Evolutionary conservation across 495 filamentous ascomycete species (phyloP).

Genomic region (Penicillium macrosclerotiorum): DNA sequence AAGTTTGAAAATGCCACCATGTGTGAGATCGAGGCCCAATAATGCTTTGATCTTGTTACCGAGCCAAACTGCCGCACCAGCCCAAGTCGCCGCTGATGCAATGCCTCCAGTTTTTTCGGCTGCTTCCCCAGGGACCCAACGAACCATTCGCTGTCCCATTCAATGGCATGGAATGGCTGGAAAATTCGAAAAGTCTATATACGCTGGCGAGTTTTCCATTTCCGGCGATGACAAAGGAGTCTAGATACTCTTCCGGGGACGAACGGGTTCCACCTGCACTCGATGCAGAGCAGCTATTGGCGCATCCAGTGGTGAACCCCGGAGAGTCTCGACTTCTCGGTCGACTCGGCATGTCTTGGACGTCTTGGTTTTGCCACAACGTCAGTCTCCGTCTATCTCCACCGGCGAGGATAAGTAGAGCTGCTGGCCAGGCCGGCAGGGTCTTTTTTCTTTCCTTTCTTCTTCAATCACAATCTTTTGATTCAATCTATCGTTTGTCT

Average conservation of each 20-base stretch:
- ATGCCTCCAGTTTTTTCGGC: not conserved
- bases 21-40: not conserved
- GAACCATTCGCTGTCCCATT: not conserved
- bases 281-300: conserved; percentile 6
- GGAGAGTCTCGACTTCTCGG: not conserved
- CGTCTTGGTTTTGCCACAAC: conserved; percentile 2
- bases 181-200: not conserved
- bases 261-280: not conserved
- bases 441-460: not conserved
- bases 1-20: not conserved
- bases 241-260: conserved; percentile 4
- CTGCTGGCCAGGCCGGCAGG: not conserved
- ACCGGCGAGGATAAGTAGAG: conserved; percentile 5
- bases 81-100: not conserved
- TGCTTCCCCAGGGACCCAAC: not conserved
- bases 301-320: conserved; percentile 9
- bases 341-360: not conserved
- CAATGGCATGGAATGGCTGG: not conserved
- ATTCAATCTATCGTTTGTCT: conserved; percentile 6
- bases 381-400: not conserved
- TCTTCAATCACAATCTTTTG: conserved; percentile 9
- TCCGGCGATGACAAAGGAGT: conserved; percentile 12
- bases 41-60: not conserved
- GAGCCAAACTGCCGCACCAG: not conserved
- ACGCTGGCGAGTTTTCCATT: not conserved